Evolutionary conservation across 257 asterid genomes (phyloP), one percentile per base, ranked within the genome.

Genomic region (Oldenlandia corymbosa): DNA sequence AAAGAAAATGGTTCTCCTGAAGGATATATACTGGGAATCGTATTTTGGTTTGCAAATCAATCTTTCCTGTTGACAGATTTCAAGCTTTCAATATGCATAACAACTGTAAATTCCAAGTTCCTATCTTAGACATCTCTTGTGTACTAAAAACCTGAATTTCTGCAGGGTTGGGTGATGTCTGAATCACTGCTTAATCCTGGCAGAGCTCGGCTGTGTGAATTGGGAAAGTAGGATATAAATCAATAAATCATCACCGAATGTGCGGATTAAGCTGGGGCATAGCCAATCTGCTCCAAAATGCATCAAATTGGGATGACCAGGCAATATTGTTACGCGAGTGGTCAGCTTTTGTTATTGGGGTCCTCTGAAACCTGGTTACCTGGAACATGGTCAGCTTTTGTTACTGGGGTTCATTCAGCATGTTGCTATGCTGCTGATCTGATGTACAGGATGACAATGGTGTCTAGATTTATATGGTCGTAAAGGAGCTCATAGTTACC

Each of bases 141-240:
- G 36, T 32, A 39, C 57, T 79, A 49, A 76, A 32, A 31, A 28
- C 36, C 68, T 58, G 50, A 28, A 59, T 18, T 71, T 73, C 45
- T 68, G 62, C 85, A 93, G 95, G 99, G 99, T 37, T 93, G 99
- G 99, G 85, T 84, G 69, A 93, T 93, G 99, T 87, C 98, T 3
- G 95, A 92, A 66, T 83, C 97, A 31, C 86, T 80, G 24, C 95
- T 92, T 64, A 92, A 92, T 81, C 98, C 97, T 36, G 98, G 97
- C 49, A 83, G 80, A 82, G 81, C 94, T 46, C 89, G 97, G 68
- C 71, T 92, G 55, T 89, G 95, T 70, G 85, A 81, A 41, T 34
- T 76, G 83, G 76, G 50, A 56, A 63, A 75, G 67, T 80, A 71
- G 57, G 56, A 46, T 4, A 32, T 62, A 26, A 24, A 21, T 24